A percentile compares a stretch with the other conserved stretches of the same genome.
These are phyloP conservation scores for Blastobotrys petasosporus DNA, from an alignment of 1,139 yeast genomes.

Conservation along the genomic window DNA sequence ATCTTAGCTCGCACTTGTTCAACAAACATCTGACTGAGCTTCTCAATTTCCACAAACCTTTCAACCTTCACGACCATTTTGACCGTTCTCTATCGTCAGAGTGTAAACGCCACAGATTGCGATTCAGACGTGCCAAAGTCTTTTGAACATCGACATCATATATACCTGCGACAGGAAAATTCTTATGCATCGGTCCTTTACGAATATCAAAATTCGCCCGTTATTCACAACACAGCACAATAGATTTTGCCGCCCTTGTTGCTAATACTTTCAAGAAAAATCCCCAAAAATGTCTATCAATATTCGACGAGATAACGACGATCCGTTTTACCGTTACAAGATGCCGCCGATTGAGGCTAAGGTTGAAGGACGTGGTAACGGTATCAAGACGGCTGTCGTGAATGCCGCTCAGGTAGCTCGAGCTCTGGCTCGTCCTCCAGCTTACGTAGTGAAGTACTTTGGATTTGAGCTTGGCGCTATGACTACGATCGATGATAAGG, in stretches of 20 bases:
- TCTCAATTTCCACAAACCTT: no score
- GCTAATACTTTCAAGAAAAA: conserved; percentile 3
- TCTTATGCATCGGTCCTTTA: conserved; percentile 23
- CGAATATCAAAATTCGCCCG: conserved; percentile 12
- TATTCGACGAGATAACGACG: conserved; percentile 95
- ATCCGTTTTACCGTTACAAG: conserved; percentile 98
- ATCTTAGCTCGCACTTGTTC: no score
- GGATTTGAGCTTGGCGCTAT: conserved; percentile 98
- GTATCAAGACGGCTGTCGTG: conserved; percentile 92
- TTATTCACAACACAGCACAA: conserved; percentile 3
- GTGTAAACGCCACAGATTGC: no score
- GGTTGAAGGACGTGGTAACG: conserved; percentile 98
- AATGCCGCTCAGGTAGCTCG: conserved; percentile 91
- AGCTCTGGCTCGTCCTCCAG: conserved; percentile 87
- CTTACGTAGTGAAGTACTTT: conserved; percentile 86
- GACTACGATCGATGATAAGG: conserved; percentile 70
- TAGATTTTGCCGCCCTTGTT: conserved; percentile 9
- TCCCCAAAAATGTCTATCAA: conserved; percentile 47
- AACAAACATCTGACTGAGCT: no score
- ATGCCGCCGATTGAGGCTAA: conserved; percentile 98
- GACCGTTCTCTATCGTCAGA: no score
- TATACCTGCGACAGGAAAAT: conserved; percentile 3
- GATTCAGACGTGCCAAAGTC: no score
- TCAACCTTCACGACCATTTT: no score
- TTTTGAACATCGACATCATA: no score